Percentiles rank a stretch among this genome's conserved stretches.
Evolutionary conservation across 768 basidiomycete genomes (phyloP).

Genomic region (Termitomyces sp.): DNA sequence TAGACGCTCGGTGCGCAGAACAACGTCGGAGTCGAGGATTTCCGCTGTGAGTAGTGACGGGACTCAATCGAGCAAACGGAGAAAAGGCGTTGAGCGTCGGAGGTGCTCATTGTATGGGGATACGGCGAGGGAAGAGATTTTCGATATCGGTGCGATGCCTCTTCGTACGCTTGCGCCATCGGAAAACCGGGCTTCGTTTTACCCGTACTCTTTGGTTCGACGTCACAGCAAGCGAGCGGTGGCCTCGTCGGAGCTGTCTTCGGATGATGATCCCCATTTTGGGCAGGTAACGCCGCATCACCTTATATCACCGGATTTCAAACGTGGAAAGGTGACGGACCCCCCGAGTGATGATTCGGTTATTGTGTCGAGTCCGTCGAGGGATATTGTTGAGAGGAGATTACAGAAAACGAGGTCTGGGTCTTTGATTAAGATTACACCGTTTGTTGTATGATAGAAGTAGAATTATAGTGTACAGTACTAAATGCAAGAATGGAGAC

Average conservation of each 20-base stretch:
- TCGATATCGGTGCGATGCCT: not conserved
- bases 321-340: conserved; percentile 32
- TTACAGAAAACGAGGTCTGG: conserved; percentile 27
- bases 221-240: not conserved
- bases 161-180: not conserved
- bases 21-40: conserved; percentile 3
- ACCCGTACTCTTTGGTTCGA: conserved; percentile 3
- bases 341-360: conserved; percentile 42
- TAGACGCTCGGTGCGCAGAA: not conserved
- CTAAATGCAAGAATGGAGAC: not conserved
- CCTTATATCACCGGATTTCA: conserved; percentile 55
- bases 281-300: conserved; percentile 71
- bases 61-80: conserved; percentile 9
- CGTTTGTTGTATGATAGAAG: conserved; percentile 8
- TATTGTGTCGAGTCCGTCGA: conserved; percentile 40
- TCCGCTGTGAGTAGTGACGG: not conserved
- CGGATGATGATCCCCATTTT: conserved; percentile 59
- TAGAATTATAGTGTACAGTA: not conserved
- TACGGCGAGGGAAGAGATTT: not conserved
- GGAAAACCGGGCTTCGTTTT: not conserved
- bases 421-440: not conserved
- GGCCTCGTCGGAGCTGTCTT: conserved; percentile 33
- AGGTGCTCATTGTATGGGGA: not conserved
- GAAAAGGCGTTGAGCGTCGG: not conserved
- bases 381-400: conserved; percentile 35